phyloP scores from a whole-genome alignment of 2,329 filamentous ascomycete species.

The Aspergillus niger region DNA sequence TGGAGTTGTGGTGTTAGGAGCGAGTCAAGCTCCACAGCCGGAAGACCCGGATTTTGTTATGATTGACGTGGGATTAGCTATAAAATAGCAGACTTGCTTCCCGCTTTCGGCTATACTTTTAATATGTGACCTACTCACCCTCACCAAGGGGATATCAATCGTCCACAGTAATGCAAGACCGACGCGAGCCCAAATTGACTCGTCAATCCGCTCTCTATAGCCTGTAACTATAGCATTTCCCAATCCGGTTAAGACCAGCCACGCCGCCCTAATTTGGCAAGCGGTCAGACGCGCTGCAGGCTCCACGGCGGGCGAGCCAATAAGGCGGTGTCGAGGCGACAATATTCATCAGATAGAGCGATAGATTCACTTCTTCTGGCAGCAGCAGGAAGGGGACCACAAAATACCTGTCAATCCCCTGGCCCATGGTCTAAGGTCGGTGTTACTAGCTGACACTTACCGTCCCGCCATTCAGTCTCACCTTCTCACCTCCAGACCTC shows the following conservation, averaged over 20 bases:
- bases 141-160: too few relatives aligned
- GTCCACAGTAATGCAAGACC: too few relatives aligned
- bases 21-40: background rate
- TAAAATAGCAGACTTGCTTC: background rate
- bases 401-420: background rate
- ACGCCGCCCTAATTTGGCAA: background rate
- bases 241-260: background rate
- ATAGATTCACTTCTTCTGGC: slow-evolving; percentile 1
- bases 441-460: background rate
- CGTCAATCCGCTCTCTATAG: too few relatives aligned
- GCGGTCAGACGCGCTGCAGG: slow-evolving; percentile 12
- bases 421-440: background rate
- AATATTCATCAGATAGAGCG: slow-evolving; percentile 4
- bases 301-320: background rate
- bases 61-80: background rate
- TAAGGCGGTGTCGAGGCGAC: background rate
- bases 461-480: background rate
- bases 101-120: background rate
- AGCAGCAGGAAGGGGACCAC: background rate
- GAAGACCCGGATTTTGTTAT: background rate
- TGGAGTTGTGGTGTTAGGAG: background rate
- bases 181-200: too few relatives aligned
- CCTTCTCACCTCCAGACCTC: background rate
- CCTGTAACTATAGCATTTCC: background rate
- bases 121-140: background rate